Percentiles rank a stretch among this genome's conserved stretches.
Conservation (phyloP, 208 protist genomes). For the Crithidia acanthocephali region DNA sequence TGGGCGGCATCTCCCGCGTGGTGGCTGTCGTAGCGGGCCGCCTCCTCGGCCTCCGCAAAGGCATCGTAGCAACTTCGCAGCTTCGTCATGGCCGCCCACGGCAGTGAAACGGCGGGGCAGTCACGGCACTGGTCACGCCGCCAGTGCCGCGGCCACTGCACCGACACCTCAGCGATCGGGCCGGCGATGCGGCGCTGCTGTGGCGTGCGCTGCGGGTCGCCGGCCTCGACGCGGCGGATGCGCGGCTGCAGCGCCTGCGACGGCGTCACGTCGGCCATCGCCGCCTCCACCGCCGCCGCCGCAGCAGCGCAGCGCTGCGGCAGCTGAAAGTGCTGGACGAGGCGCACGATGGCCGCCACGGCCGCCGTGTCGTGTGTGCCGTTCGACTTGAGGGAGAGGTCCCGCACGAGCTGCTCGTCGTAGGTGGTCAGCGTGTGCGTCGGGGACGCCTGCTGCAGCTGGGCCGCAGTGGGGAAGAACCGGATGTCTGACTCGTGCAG, state of each 20-base stretch:
- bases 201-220: slow-evolving; percentile 48
- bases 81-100: slow-evolving; percentile 69
- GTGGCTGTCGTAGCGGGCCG: slow-evolving; percentile 25
- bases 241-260: slow-evolving; percentile 25
- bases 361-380: slow-evolving; percentile 39
- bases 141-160: slow-evolving; percentile 51
- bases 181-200: slow-evolving; percentile 59
- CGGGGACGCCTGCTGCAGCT: slow-evolving; percentile 15
- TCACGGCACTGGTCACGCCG: slow-evolving; percentile 32
- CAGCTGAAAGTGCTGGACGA: slow-evolving; percentile 63
- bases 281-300: slow-evolving; percentile 34
- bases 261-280: slow-evolving; percentile 40
- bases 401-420: slow-evolving; percentile 84
- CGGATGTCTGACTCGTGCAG: slow-evolving; percentile 29
- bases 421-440: slow-evolving; percentile 37
- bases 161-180: slow-evolving; percentile 57
- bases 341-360: slow-evolving; percentile 32
- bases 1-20: background rate
- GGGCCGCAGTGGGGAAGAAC: slow-evolving; percentile 48
- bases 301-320: slow-evolving; percentile 58
- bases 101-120: slow-evolving; percentile 70
- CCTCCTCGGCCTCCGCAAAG: slow-evolving; percentile 41
- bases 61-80: slow-evolving; percentile 60
- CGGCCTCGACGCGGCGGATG: slow-evolving; percentile 49
- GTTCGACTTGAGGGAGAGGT: slow-evolving; percentile 84